Evolutionary conservation across 441 rosid genomes (phyloP), one percentile per base, ranked within the genome.

Genomic region (Corymbia calophylla): DNA sequence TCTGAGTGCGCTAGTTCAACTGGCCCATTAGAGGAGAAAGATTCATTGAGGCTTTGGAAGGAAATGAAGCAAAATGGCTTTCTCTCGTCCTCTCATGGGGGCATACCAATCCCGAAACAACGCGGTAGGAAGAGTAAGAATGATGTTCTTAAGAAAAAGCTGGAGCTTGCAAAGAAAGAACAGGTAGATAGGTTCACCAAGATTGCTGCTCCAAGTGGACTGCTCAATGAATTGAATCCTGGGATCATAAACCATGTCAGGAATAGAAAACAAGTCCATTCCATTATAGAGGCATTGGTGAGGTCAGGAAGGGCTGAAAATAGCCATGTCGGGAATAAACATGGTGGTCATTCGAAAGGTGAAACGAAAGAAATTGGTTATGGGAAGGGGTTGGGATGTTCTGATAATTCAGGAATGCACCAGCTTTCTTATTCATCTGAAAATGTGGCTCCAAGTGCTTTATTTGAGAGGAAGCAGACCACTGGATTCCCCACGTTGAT

Each of bases 1-100:
- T 95, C 97, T 64, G 98, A 96, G 88, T 92, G 98, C 87, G 97
- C 88, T 87, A 95, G 95, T 90, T 93, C 95, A 89, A 92, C 92
- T 29, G 95, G 94, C 87, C 92, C 97, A 53, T 27, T 89, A 84
- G 95, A 92, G 88, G 93, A 91, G 93, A 96, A 93, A 90, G 98
- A 97, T 92, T 89, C 99, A 0, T 89, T 98, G 92, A 91, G 92
- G 90, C 49, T 95, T 81, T 97, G 99, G 99, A 96, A 92, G 93
- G 99, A 96, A 93, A 96, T 98, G 99, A 98, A 97, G 92, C 93
- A 93, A 90, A 98, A 96, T 11, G 99, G 99, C 86, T 98, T 96
- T 87, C 90, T 92, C 54, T 89, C 94, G 7, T 81, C 92, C 89
- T 91, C 97, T 87, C 96, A 94, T 91, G 97, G 97, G 82, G 99